Percentiles rank a stretch among this genome's conserved stretches.
Evolutionary conservation across 805 yeast species (phyloP).

Genomic region (Priceomyces haplophilus): DNA sequence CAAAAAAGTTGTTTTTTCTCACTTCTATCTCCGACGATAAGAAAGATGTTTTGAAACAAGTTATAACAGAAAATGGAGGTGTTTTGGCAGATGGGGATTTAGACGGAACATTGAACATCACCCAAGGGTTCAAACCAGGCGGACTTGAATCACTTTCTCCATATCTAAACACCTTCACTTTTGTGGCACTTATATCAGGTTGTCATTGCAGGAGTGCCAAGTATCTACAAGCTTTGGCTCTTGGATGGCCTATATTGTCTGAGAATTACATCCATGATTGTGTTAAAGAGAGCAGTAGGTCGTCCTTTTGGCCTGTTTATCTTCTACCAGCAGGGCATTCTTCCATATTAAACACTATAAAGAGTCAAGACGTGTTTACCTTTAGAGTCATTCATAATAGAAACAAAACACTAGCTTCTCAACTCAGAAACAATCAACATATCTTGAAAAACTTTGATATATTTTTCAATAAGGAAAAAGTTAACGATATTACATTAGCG

Average conservation of each 20-base stretch:
- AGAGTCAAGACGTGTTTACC: slow-evolving; percentile 47
- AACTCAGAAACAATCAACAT: slow-evolving; percentile 37
- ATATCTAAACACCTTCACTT: slow-evolving; percentile 28
- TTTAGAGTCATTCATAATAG: slow-evolving; percentile 39
- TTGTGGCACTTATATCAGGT: slow-evolving; percentile 66
- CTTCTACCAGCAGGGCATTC: slow-evolving; percentile 74
- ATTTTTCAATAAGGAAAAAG: slow-evolving; percentile 31
- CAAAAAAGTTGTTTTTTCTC: slow-evolving; percentile 30
- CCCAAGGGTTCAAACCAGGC: slow-evolving; percentile 2
- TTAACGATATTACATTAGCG: slow-evolving; percentile 25
- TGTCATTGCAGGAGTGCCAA: slow-evolving; percentile 64
- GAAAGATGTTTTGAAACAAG: slow-evolving; percentile 28
- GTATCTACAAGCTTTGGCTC: slow-evolving; percentile 69
- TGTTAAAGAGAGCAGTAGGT: slow-evolving; percentile 22
- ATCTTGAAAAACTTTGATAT: slow-evolving; percentile 32
- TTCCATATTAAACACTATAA: slow-evolving; percentile 36
- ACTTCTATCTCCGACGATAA: slow-evolving; percentile 35
- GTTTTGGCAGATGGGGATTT: slow-evolving; percentile 34
- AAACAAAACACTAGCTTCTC: slow-evolving; percentile 33
- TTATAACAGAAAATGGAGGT: slow-evolving; percentile 44
- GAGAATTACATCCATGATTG: slow-evolving; percentile 55
- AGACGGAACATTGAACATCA: slow-evolving; percentile 25
- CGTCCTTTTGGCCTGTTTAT: slow-evolving; percentile 49
- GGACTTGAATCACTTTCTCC: slow-evolving; percentile 10
- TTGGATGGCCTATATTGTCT: slow-evolving; percentile 85